These are phyloP conservation scores for Tuber magnatum DNA, from an alignment of 495 filamentous ascomycete genomes.

Conservation along the genomic window DNA sequence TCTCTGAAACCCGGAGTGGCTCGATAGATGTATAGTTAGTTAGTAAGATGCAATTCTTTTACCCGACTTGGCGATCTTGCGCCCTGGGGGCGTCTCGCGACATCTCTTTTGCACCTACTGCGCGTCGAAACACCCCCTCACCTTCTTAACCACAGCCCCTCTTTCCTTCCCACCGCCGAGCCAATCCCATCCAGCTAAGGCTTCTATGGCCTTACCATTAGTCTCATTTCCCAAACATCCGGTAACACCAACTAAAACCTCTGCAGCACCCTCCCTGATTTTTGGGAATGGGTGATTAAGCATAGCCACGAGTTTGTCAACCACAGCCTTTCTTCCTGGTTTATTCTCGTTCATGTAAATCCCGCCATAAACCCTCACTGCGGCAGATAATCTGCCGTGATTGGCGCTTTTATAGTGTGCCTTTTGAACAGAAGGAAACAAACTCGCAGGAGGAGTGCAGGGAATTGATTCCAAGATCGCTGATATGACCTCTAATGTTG, in stretches of 20 bases:
- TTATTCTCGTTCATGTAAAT: constrained; percentile 43
- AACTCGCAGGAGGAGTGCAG: constrained; percentile 14
- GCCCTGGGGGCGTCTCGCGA: neutral
- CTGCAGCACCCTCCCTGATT: constrained; percentile 47
- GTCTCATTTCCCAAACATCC: constrained; percentile 30
- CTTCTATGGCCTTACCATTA: neutral
- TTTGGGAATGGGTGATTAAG: constrained; percentile 60
- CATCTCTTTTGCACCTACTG: neutral
- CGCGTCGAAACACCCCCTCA: neutral
- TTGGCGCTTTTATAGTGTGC: constrained; percentile 74
- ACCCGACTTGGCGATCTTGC: neutral
- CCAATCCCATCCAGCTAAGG: neutral
- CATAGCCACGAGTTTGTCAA: constrained; percentile 54
- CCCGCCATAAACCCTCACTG: constrained; percentile 66
- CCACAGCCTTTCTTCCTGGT: constrained; percentile 42
- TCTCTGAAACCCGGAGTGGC: neutral
- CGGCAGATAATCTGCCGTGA: constrained; percentile 69
- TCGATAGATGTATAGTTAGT: neutral
- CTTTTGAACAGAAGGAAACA: constrained; percentile 66
- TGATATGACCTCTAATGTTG: constrained; percentile 64
- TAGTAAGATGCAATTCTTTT: neutral
- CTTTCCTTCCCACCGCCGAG: neutral
- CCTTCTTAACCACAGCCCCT: neutral
- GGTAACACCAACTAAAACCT: constrained; percentile 43
- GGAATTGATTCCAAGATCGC: constrained; percentile 59